Conservation (phyloP, 495 filamentous ascomycete genomes). For the Xylaria grammica region DNA sequence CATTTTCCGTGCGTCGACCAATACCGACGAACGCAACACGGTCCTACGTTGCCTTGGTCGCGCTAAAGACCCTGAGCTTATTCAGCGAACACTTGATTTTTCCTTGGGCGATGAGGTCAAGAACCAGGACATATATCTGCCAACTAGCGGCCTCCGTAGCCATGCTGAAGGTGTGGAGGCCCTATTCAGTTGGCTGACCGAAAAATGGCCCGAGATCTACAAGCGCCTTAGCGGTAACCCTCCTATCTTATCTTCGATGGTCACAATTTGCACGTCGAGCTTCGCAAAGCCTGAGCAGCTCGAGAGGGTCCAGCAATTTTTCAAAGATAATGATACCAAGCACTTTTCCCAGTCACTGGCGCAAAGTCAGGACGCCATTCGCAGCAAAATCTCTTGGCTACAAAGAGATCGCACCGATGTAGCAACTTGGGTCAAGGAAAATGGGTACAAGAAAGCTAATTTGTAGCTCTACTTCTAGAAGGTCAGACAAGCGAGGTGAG, state of each 20-base stretch:
- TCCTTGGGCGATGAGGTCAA: slow-evolving; percentile 85
- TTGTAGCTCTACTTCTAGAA: slow-evolving; percentile 1
- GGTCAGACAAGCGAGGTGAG: no score
- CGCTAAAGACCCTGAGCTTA: slow-evolving; percentile 75
- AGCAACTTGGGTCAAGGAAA: slow-evolving; percentile 54
- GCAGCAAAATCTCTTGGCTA: slow-evolving; percentile 65
- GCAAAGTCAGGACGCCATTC: slow-evolving; percentile 65
- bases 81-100: slow-evolving; percentile 77
- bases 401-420: slow-evolving; percentile 63
- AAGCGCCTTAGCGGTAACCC: slow-evolving; percentile 69
- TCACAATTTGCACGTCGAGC: slow-evolving; percentile 80
- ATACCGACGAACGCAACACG: slow-evolving; percentile 94
- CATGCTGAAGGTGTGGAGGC: slow-evolving; percentile 80
- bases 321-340: slow-evolving; percentile 78
- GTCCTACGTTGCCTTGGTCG: slow-evolving; percentile 86
- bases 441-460: slow-evolving; percentile 32
- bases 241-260: slow-evolving; percentile 86
- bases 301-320: slow-evolving; percentile 79
- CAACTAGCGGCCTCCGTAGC: slow-evolving; percentile 73
- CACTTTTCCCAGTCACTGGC: slow-evolving; percentile 67
- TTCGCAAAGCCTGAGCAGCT: slow-evolving; percentile 80
- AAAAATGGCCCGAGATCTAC: slow-evolving; percentile 82
- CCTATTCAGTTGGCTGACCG: slow-evolving; percentile 81
- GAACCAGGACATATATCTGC: slow-evolving; percentile 95
- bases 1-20: slow-evolving; percentile 83